Percentiles rank a stretch among this genome's conserved stretches.
phyloP scores from a whole-genome alignment of 2,329 filamentous ascomycete genomes.

The Paecilomyces variotii region DNA sequence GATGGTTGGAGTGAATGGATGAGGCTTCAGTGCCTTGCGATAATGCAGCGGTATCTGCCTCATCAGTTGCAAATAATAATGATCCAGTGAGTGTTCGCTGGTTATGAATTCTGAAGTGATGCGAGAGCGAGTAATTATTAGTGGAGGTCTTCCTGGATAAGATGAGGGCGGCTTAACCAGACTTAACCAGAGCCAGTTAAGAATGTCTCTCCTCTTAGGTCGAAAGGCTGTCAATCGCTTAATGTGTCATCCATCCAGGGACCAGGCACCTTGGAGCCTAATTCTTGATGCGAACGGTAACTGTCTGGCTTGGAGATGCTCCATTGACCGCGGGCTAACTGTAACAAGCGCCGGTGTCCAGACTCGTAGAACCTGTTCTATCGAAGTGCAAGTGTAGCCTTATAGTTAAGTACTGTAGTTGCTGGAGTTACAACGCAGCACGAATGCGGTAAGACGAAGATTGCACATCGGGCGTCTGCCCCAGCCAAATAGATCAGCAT shows the following conservation, averaged over 20 bases:
- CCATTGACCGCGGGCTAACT: neutral
- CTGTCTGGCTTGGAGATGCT: neutral
- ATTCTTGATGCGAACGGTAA: neutral
- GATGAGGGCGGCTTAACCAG: neutral
- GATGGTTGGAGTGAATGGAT: no score
- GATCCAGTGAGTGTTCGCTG: neutral
- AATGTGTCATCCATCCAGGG: neutral
- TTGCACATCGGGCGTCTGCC: neutral
- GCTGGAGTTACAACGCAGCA: neutral
- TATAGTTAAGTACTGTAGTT: no score
- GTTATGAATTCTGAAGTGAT: neutral
- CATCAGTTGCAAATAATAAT: neutral
- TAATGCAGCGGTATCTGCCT: neutral
- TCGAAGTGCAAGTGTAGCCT: no score
- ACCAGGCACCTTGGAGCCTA: neutral
- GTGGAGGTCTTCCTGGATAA: neutral
- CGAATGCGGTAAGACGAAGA: neutral
- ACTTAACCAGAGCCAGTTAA: neutral
- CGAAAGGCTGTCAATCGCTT: neutral
- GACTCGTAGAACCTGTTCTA: neutral
- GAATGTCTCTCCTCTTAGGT: neutral
- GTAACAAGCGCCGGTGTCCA: neutral
- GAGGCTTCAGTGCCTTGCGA: neutral
- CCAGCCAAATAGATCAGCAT: neutral
- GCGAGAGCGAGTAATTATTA: neutral